Conservation (phyloP, 257 asterid species). For the Forsythia suspensa region DNA sequence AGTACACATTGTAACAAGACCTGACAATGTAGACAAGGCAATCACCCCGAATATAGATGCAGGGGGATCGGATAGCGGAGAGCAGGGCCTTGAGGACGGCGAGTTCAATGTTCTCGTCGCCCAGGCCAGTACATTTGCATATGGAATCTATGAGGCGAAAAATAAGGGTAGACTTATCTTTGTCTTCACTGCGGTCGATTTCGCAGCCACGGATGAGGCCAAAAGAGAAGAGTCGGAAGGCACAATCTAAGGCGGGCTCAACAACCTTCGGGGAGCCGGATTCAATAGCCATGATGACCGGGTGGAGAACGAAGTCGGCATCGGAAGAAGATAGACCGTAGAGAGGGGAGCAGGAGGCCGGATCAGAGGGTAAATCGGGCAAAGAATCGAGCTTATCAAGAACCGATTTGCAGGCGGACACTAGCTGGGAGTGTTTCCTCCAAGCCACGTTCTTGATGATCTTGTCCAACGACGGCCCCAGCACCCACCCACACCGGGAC, state of each 20-base stretch:
- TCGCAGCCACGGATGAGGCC: conserved; percentile 77
- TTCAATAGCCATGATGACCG: conserved; percentile 71
- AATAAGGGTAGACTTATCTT: conserved; percentile 42
- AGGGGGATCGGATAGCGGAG: conserved; percentile 81
- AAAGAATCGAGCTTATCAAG: conserved; percentile 86
- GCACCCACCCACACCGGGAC: conserved; percentile 91
- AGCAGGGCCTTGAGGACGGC: conserved; percentile 78
- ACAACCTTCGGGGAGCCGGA: conserved; percentile 86
- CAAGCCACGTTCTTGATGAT: conserved; percentile 94
- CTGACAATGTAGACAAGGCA: conserved; percentile 79
- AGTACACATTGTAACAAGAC: conserved; percentile 92
- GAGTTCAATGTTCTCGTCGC: conserved; percentile 80
- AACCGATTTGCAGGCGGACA: conserved; percentile 81
- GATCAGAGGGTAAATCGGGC: conserved; percentile 68
- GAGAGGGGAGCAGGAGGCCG: conserved; percentile 79
- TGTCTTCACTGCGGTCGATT: conserved; percentile 28
- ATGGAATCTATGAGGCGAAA: conserved; percentile 73
- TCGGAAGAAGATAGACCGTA: conserved; percentile 73
- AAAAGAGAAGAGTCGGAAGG: conserved; percentile 69
- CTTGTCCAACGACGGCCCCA: conserved; percentile 95
- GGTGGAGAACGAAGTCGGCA: conserved; percentile 68
- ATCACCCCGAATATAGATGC: conserved; percentile 68
- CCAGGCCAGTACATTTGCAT: conserved; percentile 70
- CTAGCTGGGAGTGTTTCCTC: conserved; percentile 95
- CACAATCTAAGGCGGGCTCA: conserved; percentile 93